Conservation (phyloP, 306 rosid genomes). For the Cajanus cajan region DNA sequence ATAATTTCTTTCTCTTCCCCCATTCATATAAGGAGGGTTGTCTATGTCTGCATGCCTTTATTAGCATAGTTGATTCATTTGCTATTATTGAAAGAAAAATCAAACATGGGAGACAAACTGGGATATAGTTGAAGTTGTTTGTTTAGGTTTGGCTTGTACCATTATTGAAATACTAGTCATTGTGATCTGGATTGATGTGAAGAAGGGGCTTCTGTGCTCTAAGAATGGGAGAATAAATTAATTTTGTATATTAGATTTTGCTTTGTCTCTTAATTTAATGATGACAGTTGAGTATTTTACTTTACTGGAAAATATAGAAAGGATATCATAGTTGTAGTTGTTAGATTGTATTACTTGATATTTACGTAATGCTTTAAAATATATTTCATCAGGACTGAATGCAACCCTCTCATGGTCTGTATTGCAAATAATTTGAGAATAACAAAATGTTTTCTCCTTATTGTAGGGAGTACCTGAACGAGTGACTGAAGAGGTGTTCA, state of each 20-base stretch:
- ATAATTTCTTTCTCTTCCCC: neutral
- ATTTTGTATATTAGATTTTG: neutral
- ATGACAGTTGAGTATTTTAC: neutral
- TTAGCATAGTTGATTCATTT: neutral
- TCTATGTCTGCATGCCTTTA: neutral
- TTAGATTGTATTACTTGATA: neutral
- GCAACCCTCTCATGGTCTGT: conserved; percentile 1
- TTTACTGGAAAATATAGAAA: conserved; percentile 22
- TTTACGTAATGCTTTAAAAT: neutral
- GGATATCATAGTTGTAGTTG: conserved; percentile 10
- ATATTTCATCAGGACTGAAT: neutral
- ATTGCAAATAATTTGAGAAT: conserved; percentile 19
- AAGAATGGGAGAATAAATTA: neutral
- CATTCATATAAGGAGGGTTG: neutral
- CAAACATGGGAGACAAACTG: neutral
- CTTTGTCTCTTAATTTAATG: neutral
- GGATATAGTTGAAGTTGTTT: neutral
- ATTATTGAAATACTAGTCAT: neutral
- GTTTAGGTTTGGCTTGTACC: neutral
- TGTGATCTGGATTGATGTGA: neutral
- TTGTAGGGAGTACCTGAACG: conserved; percentile 89
- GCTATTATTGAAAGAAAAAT: neutral
- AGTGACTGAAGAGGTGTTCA: conserved; percentile 94
- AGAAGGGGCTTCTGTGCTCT: neutral
- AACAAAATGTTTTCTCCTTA: conserved; percentile 26